Conservation (phyloP, 2,329 filamentous ascomycete species). For the Leptodontidium sp. region DNA sequence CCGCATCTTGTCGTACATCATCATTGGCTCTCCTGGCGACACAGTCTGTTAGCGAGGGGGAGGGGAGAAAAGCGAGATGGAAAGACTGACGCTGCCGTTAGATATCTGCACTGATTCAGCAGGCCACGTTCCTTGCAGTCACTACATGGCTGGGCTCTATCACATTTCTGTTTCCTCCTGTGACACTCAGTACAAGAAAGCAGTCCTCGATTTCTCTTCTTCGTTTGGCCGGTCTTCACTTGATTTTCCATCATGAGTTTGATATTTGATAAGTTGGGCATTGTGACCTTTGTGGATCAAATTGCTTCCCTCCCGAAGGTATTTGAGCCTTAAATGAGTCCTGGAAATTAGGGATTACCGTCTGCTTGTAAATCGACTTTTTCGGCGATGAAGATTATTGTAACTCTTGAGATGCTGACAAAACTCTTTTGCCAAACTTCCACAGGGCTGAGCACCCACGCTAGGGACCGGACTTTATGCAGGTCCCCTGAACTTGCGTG, state of each 20-base stretch:
- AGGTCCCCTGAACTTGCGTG: background rate
- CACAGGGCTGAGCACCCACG: slow-evolving; percentile 3
- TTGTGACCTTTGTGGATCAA: background rate
- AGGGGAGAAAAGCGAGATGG: background rate
- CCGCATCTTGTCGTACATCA: background rate
- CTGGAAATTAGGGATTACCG: background rate
- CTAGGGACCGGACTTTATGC: slow-evolving; percentile 27
- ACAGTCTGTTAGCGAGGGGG: slow-evolving; percentile 9
- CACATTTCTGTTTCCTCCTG: slow-evolving; percentile 41
- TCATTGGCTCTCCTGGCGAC: slow-evolving; percentile 21
- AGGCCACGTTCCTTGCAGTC: slow-evolving; percentile 36
- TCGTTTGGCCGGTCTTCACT: slow-evolving; percentile 12
- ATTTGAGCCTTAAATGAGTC: slow-evolving; percentile 1
- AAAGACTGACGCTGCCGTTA: slow-evolving; percentile 29
- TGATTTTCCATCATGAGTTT: slow-evolving; percentile 12
- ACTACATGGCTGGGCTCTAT: slow-evolving; percentile 33
- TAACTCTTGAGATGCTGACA: slow-evolving; percentile 19
- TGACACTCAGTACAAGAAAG: slow-evolving; percentile 40
- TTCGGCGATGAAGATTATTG: slow-evolving; percentile 18
- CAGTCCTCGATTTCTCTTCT: slow-evolving; percentile 32
- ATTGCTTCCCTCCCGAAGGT: background rate
- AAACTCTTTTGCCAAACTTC: background rate
- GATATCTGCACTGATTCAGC: slow-evolving; percentile 35
- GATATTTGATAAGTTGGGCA: background rate
- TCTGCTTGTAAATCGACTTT: slow-evolving; percentile 16